A percentile compares a stretch with the other conserved stretches of the same genome.
Evolutionary conservation across 1,284 basidiomycete genomes (phyloP).

Genomic region (Boletus mariae): DNA sequence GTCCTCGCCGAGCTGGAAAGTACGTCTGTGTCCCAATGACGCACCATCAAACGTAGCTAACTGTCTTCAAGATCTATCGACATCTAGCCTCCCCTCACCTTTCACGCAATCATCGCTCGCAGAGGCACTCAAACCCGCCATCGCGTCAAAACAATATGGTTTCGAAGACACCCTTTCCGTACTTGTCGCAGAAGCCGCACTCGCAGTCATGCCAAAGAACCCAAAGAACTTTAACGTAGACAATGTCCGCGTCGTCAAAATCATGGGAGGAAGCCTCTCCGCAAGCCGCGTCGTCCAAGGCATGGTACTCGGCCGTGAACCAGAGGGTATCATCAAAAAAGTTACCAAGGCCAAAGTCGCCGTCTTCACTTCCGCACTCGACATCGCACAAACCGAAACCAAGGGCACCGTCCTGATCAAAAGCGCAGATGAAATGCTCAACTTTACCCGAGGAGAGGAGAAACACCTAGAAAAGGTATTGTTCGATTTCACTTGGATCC

Average conservation of each 20-base stretch:
- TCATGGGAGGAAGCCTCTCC: constrained; percentile 88
- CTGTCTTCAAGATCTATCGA: constrained; percentile 53
- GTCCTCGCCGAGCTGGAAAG: constrained; percentile 88
- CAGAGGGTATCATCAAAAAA: constrained; percentile 87
- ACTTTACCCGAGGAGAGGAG: constrained; percentile 95
- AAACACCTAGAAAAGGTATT: constrained; percentile 87
- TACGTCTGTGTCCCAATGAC: constrained; percentile 44
- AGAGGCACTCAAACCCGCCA: constrained; percentile 82
- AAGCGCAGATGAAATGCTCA: constrained; percentile 94
- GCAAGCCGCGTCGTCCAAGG: constrained; percentile 89
- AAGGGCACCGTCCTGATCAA: constrained; percentile 98
- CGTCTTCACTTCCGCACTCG: constrained; percentile 90
- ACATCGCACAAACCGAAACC: constrained; percentile 96
- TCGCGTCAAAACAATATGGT: constrained; percentile 98
- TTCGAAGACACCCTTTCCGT: constrained; percentile 81
- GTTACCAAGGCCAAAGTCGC: constrained; percentile 84
- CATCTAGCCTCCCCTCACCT: constrained; percentile 69
- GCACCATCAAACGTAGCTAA: constrained; percentile 9
- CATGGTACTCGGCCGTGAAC: constrained; percentile 97
- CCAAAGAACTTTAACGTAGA: constrained; percentile 95
- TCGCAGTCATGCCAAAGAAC: constrained; percentile 87
- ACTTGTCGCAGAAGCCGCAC: constrained; percentile 90
- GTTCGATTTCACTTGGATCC: not conserved
- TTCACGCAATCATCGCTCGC: constrained; percentile 77
- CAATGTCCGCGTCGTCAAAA: constrained; percentile 97